Evolutionary conservation across 495 filamentous ascomycete species (phyloP), one percentile per base, ranked within the genome.

Genomic region (Sabuloglossum arenarium): DNA sequence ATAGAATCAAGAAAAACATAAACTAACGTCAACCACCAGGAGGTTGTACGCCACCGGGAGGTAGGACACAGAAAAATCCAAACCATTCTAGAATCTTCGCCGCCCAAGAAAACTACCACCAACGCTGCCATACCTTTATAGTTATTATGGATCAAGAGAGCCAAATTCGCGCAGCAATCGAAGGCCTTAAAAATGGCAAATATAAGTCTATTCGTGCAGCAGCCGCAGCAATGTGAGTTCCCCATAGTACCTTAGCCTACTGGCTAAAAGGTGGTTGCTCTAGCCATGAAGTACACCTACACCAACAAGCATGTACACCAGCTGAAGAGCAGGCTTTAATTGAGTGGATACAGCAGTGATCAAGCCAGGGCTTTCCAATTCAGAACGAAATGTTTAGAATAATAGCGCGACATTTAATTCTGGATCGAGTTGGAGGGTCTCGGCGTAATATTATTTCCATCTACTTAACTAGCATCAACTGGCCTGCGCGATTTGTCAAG

Each of bases 251-350:
- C 29, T 42, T 54, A 14, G 10, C 2, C 5, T 42, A 42, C 25
- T n/a, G 45, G 19, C 27, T 6, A 34, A 32, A 54, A 6, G 52
- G 52, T 21, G 30, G 34, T 32, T 14, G n/a, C 6, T 4, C 29
- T 32, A 25, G 23, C 21, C n/a, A 12, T 8, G 19, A 42, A 8
- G 6, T 14, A 3, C 29, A 54, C 52, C 21, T 8, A 54, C 3
- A 34, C 21, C 27, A 42, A 19, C 52, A 54, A 54, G 34, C 29
- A 11, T 42, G 29, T 23, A 34, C 24, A 21, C 8, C 23, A 54
- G 34, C 34, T 6, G 27, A 54, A 54, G 52, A 54, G 31, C 19
- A 54, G n/a, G 34, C 52, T 54, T 42, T 54, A 42, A 29, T 34
- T 12, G 52, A 54, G 23, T 54, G 29, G 29, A 29, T 54, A 34